These are phyloP conservation scores for Zychaea mexicana DNA, from an alignment of 371 early-diverging fungal genomes.

Conservation along the genomic window DNA sequence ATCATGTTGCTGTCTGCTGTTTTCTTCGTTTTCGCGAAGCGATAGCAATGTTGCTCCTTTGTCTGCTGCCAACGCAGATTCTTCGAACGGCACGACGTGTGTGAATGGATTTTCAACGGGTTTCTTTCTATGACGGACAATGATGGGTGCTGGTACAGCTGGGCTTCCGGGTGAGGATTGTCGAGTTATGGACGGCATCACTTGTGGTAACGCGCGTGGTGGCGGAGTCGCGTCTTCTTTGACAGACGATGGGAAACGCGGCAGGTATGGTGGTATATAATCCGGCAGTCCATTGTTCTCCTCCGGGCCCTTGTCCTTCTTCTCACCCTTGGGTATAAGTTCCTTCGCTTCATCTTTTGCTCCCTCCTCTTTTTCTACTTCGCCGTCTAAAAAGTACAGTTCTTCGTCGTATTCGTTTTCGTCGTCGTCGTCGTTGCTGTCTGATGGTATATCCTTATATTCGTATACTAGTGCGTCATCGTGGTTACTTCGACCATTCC, in stretches of 20 bases:
- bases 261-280: constrained; percentile 46
- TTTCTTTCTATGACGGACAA: constrained; percentile 41
- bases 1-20: neutral
- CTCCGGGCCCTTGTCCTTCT: neutral
- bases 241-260: constrained; percentile 41
- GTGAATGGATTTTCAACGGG: constrained; percentile 56
- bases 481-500: constrained; percentile 7
- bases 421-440: constrained; percentile 4
- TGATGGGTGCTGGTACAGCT: constrained; percentile 28
- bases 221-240: constrained; percentile 27
- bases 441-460: constrained; percentile 10
- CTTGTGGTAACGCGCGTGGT: constrained; percentile 6
- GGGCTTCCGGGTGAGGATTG: neutral
- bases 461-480: constrained; percentile 22
- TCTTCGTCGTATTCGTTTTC: constrained; percentile 1
- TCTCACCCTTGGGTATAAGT: constrained; percentile 7
- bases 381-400: neutral
- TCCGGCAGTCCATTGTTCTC: constrained; percentile 24
- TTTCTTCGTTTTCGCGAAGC: constrained; percentile 1
- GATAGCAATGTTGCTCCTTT: constrained; percentile 6
- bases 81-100: constrained; percentile 54
- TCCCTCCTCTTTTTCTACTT: constrained; percentile 18
- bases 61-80: constrained; percentile 42
- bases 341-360: constrained; percentile 4
- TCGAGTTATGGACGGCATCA: neutral